These are phyloP conservation scores for Solanum verrucosum DNA, from an alignment of 257 asterid species.

Conservation along the genomic window DNA sequence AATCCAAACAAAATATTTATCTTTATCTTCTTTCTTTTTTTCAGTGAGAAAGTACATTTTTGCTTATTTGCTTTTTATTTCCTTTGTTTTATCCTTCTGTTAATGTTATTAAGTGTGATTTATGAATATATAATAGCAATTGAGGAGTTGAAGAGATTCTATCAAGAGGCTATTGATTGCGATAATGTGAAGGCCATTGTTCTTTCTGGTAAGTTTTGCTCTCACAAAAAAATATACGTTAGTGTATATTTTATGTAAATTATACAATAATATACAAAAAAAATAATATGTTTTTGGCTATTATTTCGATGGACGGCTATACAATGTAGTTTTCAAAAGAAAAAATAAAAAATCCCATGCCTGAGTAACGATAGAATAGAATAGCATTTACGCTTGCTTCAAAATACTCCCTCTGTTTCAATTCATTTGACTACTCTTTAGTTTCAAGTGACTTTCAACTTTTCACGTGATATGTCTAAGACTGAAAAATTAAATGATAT, in stretches of 20 bases:
- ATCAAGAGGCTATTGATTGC: slow-evolving; percentile 26
- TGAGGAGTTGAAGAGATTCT: slow-evolving; percentile 30
- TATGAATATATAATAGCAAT: slow-evolving; percentile 18
- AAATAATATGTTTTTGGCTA: no score
- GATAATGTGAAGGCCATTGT: slow-evolving; percentile 53
- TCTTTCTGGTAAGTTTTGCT: slow-evolving; percentile 29
- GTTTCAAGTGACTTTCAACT: no score
- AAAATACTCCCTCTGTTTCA: neutral
- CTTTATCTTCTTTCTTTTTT: no score
- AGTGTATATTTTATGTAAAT: no score
- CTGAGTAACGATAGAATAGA: neutral
- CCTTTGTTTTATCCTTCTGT: no score
- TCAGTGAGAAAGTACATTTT: neutral
- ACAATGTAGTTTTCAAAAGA: neutral
- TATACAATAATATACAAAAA: no score
- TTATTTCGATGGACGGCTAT: neutral
- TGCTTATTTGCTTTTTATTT: neutral
- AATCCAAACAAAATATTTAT: no score
- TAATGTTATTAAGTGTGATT: neutral
- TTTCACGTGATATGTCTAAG: accelerated
- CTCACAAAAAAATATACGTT: neutral
- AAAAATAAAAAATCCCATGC: neutral
- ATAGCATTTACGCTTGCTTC: neutral
- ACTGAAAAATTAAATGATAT: no score
- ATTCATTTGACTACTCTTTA: no score